Evolutionary conservation across 2,329 filamentous ascomycete genomes (phyloP).

Genomic region (Sarocladium oryzae): DNA sequence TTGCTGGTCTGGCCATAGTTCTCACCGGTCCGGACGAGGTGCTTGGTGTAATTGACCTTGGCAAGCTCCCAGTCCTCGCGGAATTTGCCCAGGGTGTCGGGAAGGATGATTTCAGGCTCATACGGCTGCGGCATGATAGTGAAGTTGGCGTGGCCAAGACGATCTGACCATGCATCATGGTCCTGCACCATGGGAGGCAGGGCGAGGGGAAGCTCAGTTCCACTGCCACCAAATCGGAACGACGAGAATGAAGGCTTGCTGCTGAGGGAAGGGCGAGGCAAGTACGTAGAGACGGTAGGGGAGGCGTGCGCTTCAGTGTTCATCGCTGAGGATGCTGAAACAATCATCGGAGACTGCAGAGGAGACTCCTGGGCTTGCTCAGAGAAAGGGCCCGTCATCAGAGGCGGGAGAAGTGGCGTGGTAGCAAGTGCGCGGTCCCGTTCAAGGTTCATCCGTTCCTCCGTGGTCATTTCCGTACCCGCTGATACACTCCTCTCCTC

Average conservation of each 20-base stretch:
- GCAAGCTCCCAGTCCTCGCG: constrained; percentile 78
- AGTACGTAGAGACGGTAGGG: constrained; percentile 40
- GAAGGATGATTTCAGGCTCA: constrained; percentile 53
- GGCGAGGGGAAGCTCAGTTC: constrained; percentile 46
- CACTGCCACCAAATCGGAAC: constrained; percentile 57
- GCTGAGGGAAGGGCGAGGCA: constrained; percentile 58
- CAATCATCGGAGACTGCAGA: constrained; percentile 77
- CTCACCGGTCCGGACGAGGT: constrained; percentile 79
- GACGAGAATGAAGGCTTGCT: constrained; percentile 72
- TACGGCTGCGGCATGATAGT: constrained; percentile 81
- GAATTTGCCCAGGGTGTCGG: constrained; percentile 53
- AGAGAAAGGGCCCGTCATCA: constrained; percentile 56
- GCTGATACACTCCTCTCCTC: constrained; percentile 31
- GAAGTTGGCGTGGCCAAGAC: constrained; percentile 89
- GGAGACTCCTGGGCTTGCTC: constrained; percentile 64
- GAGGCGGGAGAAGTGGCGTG: constrained; percentile 78
- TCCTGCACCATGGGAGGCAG: constrained; percentile 62
- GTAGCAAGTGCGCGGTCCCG: constrained; percentile 58
- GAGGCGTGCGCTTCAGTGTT: constrained; percentile 31
- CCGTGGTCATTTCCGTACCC: constrained; percentile 13
- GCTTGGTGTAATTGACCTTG: constrained; percentile 80
- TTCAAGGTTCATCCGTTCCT: constrained; percentile 43
- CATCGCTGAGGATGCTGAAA: constrained; percentile 37
- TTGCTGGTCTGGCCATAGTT: constrained; percentile 88
- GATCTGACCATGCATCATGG: constrained; percentile 75